Percentiles rank a stretch among this genome's conserved stretches.
Evolutionary conservation across 495 filamentous ascomycete genomes (phyloP).

Genomic region (Staphylotrichum tortipilum): DNA sequence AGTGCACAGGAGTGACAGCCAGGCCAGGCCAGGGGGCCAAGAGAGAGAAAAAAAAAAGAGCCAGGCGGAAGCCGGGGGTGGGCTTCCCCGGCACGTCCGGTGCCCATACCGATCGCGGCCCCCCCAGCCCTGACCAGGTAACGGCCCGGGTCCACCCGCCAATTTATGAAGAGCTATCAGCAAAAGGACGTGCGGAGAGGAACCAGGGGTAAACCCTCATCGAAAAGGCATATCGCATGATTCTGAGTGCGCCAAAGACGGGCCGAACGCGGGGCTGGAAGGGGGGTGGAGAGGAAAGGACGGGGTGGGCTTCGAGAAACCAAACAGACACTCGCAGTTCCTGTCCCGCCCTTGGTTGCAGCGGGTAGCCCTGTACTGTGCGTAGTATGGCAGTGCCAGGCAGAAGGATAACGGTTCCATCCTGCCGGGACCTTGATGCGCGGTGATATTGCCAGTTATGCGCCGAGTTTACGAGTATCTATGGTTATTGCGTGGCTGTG

Average conservation of each 20-base stretch:
- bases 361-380: too few species aligned
- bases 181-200: too few species aligned
- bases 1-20: neutral
- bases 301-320: neutral
- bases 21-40: neutral
- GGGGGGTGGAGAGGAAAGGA: too few species aligned
- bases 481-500: too few species aligned
- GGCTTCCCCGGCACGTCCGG: slow-evolving; percentile 1
- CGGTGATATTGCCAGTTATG: neutral
- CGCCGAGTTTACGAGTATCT: too few species aligned
- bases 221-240: too few species aligned
- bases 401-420: slow-evolving; percentile 6
- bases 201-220: neutral
- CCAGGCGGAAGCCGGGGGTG: slow-evolving; percentile 5
- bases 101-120: slow-evolving; percentile 4
- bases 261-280: neutral
- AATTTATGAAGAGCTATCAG: neutral
- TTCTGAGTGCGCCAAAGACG: neutral
- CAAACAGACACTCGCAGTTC: too few species aligned
- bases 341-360: neutral
- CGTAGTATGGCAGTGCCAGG: too few species aligned
- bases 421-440: slow-evolving; percentile 5
- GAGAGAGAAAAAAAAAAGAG: neutral
- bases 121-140: slow-evolving; percentile 3
- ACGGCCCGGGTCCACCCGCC: slow-evolving; percentile 7